A percentile compares a stretch with the other conserved stretches of the same genome.
These are phyloP conservation scores for Oryza officinalis DNA, from an alignment of 176 grass and related monocot genomes.

Conservation along the genomic window DNA sequence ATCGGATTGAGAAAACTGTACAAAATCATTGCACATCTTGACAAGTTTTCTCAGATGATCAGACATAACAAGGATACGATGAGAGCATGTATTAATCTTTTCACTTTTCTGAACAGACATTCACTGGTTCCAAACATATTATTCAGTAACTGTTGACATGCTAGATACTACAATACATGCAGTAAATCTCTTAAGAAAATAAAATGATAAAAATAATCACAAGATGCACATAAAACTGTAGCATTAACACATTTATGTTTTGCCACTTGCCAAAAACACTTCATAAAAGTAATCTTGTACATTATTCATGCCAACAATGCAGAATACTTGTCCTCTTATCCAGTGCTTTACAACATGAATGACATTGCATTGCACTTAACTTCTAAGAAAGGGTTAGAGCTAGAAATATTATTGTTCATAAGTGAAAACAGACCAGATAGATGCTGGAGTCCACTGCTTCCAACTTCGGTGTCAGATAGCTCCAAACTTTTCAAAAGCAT, in stretches of 20 bases:
- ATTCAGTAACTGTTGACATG: neutral
- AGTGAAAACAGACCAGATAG: slow-evolving; percentile 63
- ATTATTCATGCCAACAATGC: neutral
- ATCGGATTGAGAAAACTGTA: neutral
- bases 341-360: neutral
- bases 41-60: neutral
- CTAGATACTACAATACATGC: neutral
- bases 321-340: neutral
- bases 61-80: neutral
- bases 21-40: neutral
- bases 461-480: slow-evolving; percentile 86
- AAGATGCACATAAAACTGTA: slow-evolving; percentile 8
- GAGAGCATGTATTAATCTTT: neutral
- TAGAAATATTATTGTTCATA: neutral
- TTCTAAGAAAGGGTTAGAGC: neutral
- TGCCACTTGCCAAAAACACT: neutral
- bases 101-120: neutral
- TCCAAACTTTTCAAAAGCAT: slow-evolving; percentile 74
- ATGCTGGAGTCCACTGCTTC: slow-evolving; percentile 76
- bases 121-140: neutral
- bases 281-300: neutral
- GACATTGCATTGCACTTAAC: neutral
- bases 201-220: neutral
- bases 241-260: slow-evolving; percentile 6
- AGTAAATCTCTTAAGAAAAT: neutral